Base-by-base conservation (phyloP, 2,329 filamentous ascomycete species). In the Helotiales sp. region DNA sequence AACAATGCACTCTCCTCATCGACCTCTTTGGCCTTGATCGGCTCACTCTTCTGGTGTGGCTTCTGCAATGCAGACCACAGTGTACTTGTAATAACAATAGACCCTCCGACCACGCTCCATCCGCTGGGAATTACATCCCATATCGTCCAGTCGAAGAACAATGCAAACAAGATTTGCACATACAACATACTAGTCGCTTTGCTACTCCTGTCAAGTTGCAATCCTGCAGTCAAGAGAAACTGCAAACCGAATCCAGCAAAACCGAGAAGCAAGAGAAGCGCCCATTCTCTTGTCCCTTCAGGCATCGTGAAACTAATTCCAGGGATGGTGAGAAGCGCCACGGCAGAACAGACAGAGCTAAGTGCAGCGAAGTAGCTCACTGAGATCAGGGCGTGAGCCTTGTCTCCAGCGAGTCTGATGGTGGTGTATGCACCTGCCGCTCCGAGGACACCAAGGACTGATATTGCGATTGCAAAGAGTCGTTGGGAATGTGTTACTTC, bases 311-410 rank as follows among this genome's bases (percentile, higher is more conserved):
- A 82, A 8, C 71, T 72, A 52, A 83, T 71, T 2, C 69, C 74
- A 4, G 79, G 81, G 49, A 81, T 69, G 59, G 76, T 66, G 15
- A 69, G 49, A 78, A 71, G n/a, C 71, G 17, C 81, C 77, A 7
- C 76, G 1, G 81, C 68, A 42, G 87, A 87, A 34, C 95, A 84
- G 2, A 92, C 67, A 0, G 85, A 88, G 63, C 86, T 88, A 73
- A 85, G 86, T 0, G 79, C 76, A 1, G 87, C 85, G 67, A 96
- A 96, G 72, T 93, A 96, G 66, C 90, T 95, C 52, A 96, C 90
- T 1, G 85, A 89, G 58, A 96, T 86, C n/a, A 96, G 77, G 0
- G 92, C 84, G 70, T 96, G 91, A 0, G 90, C 89, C 27, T 90
- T 82, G 65, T 84, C 84, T 13, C 93, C 92, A 60, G 96, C 93